Conservation (phyloP, 2,329 filamentous ascomycete species). For the Parascedosporium putredinis region DNA sequence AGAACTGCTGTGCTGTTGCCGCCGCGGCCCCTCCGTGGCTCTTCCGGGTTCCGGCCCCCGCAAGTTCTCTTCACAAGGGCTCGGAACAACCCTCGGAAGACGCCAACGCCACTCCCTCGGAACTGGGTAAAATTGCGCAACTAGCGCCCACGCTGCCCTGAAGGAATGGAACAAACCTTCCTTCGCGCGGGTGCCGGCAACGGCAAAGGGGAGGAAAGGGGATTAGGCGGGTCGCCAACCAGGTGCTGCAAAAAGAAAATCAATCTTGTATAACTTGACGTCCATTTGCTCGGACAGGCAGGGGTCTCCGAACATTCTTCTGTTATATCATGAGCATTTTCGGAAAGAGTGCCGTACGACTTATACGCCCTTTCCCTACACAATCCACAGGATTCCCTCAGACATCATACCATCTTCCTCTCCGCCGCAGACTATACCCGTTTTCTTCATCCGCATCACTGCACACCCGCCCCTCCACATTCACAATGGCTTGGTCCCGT, state of each 20-base stretch:
- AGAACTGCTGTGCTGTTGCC: not conserved
- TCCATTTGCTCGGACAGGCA: not conserved
- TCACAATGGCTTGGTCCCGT: conserved; percentile 16
- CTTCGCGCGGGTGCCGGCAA: no score
- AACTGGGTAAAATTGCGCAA: not conserved
- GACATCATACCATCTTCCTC: not conserved
- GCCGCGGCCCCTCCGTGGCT: not conserved
- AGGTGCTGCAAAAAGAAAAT: not conserved
- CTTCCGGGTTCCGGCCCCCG: not conserved
- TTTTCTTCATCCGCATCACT: not conserved
- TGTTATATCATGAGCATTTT: not conserved
- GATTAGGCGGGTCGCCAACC: not conserved
- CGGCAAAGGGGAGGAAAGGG: no score
- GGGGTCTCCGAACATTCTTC: no score
- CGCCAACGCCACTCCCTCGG: not conserved
- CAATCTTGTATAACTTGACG: not conserved
- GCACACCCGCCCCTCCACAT: not conserved
- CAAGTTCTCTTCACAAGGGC: not conserved
- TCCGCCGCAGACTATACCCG: not conserved
- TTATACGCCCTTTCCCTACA: not conserved
- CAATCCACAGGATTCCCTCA: not conserved
- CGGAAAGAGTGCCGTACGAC: not conserved
- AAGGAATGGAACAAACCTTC: no score
- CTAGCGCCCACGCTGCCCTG: no score
- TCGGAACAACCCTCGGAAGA: not conserved